Evolutionary conservation across 176 grass and related monocot species (phyloP).

Genomic region (Bothriochloa decipiens): DNA sequence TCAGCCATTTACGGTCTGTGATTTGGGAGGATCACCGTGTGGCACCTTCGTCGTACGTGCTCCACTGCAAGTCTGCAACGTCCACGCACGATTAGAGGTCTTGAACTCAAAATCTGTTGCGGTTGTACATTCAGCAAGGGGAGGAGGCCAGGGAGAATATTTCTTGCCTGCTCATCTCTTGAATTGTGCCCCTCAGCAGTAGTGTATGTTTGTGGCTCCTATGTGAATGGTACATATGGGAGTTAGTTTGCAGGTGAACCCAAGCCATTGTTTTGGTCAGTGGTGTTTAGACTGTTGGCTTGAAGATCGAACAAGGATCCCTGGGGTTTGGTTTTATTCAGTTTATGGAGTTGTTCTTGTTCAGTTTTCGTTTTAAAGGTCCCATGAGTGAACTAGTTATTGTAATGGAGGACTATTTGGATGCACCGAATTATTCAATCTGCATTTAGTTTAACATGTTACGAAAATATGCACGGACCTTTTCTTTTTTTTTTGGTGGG

Average conservation of each 20-base stretch:
- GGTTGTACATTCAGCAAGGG: slow-evolving; percentile 31
- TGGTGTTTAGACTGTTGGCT: slow-evolving; percentile 8
- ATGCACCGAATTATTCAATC: neutral
- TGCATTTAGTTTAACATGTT: neutral
- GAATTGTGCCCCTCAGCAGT: slow-evolving; percentile 30
- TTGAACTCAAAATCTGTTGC: slow-evolving; percentile 45
- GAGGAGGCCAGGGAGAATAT: slow-evolving; percentile 15
- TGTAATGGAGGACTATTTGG: neutral
- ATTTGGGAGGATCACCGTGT: neutral
- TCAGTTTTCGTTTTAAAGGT: slow-evolving; percentile 19
- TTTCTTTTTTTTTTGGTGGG: neutral
- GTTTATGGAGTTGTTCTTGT: slow-evolving; percentile 15
- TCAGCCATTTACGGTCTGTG: slow-evolving; percentile 47
- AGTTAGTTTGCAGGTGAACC: slow-evolving; percentile 35
- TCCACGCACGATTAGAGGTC: slow-evolving; percentile 34
- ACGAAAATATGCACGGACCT: neutral
- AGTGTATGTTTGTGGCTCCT: slow-evolving; percentile 44
- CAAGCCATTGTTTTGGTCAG: slow-evolving; percentile 24
- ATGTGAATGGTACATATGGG: slow-evolving; percentile 29
- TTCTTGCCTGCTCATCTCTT: slow-evolving; percentile 44
- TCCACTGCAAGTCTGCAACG: neutral
- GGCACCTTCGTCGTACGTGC: neutral
- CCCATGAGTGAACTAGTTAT: slow-evolving; percentile 6
- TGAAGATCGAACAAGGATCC: slow-evolving; percentile 8
- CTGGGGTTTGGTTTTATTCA: slow-evolving; percentile 6